Percentiles rank a stretch among this genome's conserved stretches.
phyloP scores from a whole-genome alignment of 2,329 filamentous ascomycete genomes.

The Amauroascus verrucosus region DNA sequence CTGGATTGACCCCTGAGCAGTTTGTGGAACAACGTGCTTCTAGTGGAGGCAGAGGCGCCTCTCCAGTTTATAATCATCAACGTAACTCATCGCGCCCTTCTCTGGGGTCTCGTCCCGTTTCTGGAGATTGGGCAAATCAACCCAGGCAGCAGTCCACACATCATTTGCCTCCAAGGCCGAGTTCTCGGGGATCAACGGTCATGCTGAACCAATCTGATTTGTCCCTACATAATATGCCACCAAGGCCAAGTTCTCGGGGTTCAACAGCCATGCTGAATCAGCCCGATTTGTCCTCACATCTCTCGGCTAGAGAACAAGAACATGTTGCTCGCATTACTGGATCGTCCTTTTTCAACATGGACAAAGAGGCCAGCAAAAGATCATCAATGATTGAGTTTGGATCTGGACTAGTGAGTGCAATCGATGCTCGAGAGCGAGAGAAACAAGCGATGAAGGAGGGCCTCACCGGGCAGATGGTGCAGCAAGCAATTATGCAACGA shows the following conservation, averaged over 20 bases:
- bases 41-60: conserved; percentile 39
- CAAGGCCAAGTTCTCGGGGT: conserved; percentile 49
- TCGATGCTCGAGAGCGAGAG: conserved; percentile 70
- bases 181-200: conserved; percentile 49
- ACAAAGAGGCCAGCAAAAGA: conserved; percentile 43
- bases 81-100: conserved; percentile 48
- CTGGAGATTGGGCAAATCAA: conserved; percentile 32
- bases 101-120: conserved; percentile 25
- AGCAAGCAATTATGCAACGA: conserved; percentile 60
- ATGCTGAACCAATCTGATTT: conserved; percentile 44
- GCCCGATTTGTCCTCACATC: conserved; percentile 46
- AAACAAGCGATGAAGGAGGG: conserved; percentile 60
- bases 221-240: not conserved
- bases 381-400: conserved; percentile 40
- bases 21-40: conserved; percentile 70
- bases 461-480: conserved; percentile 58
- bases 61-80: conserved; percentile 37
- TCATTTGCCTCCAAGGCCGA: conserved; percentile 30
- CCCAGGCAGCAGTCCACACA: conserved; percentile 20
- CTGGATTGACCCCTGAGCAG: conserved; percentile 64
- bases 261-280: conserved; percentile 43
- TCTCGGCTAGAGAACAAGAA: conserved; percentile 83
- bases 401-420: conserved; percentile 62
- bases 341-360: conserved; percentile 61
- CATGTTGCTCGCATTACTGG: conserved; percentile 76